phyloP scores from a whole-genome alignment of 2,329 filamentous ascomycete genomes.

The Penicillium hesseltinei region DNA sequence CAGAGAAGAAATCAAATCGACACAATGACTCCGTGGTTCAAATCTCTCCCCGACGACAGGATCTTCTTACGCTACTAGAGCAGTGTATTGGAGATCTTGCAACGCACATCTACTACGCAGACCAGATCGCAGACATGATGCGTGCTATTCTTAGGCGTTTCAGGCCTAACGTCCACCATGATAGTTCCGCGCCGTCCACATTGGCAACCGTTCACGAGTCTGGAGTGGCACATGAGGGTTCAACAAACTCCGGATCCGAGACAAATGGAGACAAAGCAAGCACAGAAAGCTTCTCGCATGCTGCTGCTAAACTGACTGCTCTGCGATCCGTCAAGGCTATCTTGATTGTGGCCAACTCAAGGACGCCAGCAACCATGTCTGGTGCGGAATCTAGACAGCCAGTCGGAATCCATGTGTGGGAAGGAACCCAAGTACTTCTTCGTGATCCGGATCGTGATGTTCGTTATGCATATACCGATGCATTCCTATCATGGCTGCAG shows the following conservation, averaged over 20 bases:
- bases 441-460: slow-evolving; percentile 76
- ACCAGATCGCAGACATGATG: slow-evolving; percentile 95
- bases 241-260: slow-evolving; percentile 22
- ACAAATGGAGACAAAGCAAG: slow-evolving; percentile 47
- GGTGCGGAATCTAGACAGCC: slow-evolving; percentile 68
- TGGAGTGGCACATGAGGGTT: slow-evolving; percentile 5
- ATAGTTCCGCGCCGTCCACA: slow-evolving; percentile 45
- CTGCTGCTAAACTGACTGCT: slow-evolving; percentile 61
- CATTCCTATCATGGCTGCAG: slow-evolving; percentile 78
- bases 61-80: slow-evolving; percentile 70
- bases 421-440: slow-evolving; percentile 92
- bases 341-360: slow-evolving; percentile 73
- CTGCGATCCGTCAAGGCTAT: slow-evolving; percentile 80
- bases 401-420: slow-evolving; percentile 82
- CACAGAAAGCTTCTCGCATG: slow-evolving; percentile 59
- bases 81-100: slow-evolving; percentile 85
- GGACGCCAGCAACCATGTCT: slow-evolving; percentile 58
- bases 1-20: slow-evolving; percentile 22
- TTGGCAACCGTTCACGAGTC: slow-evolving; percentile 26
- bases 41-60: slow-evolving; percentile 56
- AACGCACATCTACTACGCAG: slow-evolving; percentile 93
- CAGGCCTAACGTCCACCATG: slow-evolving; percentile 59
- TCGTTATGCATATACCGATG: slow-evolving; percentile 80
- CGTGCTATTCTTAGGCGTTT: slow-evolving; percentile 73
- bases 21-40: slow-evolving; percentile 10